A percentile compares a stretch with the other conserved stretches of the same genome.
Conservation (phyloP, 2,329 filamentous ascomycete species). For the Epichloe amarillans region DNA sequence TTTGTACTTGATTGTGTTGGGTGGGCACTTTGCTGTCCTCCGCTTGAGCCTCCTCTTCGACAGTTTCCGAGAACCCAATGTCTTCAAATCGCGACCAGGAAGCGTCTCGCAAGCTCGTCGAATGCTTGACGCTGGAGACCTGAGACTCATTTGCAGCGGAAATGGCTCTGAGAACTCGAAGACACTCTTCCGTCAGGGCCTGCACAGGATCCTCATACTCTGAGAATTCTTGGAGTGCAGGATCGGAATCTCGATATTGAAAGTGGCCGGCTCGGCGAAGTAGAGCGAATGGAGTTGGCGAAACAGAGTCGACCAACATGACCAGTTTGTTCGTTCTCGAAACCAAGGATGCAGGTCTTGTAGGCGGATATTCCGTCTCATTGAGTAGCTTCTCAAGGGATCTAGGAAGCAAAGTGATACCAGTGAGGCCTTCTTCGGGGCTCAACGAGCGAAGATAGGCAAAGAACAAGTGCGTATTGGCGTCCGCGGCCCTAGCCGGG, state of each 20-base stretch:
- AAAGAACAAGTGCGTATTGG: slow-evolving; percentile 94
- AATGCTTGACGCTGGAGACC: slow-evolving; percentile 55
- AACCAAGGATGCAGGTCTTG: slow-evolving; percentile 62
- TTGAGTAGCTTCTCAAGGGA: slow-evolving; percentile 83
- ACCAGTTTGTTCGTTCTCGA: slow-evolving; percentile 76
- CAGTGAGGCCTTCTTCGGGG: slow-evolving; percentile 63
- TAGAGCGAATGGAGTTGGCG: slow-evolving; percentile 83
- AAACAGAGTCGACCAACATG: slow-evolving; percentile 94
- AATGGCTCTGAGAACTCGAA: slow-evolving; percentile 77
- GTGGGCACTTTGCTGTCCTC: slow-evolving; percentile 43
- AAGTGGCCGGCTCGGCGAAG: slow-evolving; percentile 87
- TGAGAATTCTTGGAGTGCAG: slow-evolving; percentile 71
- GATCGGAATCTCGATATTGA: slow-evolving; percentile 82
- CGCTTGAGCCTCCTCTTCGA: slow-evolving; percentile 50
- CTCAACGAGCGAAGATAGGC: slow-evolving; percentile 85
- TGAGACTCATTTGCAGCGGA: slow-evolving; percentile 80
- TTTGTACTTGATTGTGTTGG: slow-evolving; percentile 26
- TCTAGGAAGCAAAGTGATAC: slow-evolving; percentile 75
- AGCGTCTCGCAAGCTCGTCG: slow-evolving; percentile 64
- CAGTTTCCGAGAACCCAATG: slow-evolving; percentile 68
- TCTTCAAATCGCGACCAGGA: slow-evolving; percentile 97
- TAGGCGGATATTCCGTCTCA: slow-evolving; percentile 88
- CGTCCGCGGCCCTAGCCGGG: slow-evolving; percentile 65
- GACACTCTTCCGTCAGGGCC: slow-evolving; percentile 86
- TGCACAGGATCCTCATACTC: slow-evolving; percentile 79